A percentile compares a stretch with the other conserved stretches of the same genome.
Evolutionary conservation across 371 early-diverging fungal species (phyloP).

Genomic region (Batrachochytrium dendrobatidis): DNA sequence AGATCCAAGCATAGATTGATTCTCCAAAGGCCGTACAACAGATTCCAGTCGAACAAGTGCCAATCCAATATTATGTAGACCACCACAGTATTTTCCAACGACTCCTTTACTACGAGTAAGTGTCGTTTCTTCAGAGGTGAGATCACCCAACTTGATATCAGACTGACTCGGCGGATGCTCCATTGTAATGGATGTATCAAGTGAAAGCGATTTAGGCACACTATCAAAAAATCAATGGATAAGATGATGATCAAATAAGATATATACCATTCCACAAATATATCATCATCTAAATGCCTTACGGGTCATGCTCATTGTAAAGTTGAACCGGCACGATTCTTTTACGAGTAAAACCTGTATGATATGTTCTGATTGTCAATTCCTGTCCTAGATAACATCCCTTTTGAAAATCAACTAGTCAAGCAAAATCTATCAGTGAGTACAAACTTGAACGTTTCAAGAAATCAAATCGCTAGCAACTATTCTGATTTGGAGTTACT

Average conservation of each 20-base stretch:
- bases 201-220: background rate
- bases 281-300: background rate
- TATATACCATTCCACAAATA: background rate
- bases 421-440: slow-evolving; percentile 2
- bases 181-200: slow-evolving; percentile 12
- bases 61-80: slow-evolving; percentile 71
- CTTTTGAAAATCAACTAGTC: slow-evolving; percentile 83
- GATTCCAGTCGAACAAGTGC: slow-evolving; percentile 80
- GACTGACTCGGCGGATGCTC: slow-evolving; percentile 18
- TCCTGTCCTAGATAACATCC: slow-evolving; percentile 98
- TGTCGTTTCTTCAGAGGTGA: slow-evolving; percentile 19
- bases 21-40: slow-evolving; percentile 21
- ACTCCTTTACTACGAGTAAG: slow-evolving; percentile 28
- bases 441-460: too few species aligned
- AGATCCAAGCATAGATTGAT: background rate
- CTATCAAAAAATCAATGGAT: background rate
- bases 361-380: slow-evolving; percentile 90
- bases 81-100: slow-evolving; percentile 58
- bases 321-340: slow-evolving; percentile 79
- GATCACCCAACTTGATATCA: slow-evolving; percentile 11
- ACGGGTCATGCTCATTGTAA: slow-evolving; percentile 14
- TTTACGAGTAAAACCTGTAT: slow-evolving; percentile 90
- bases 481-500: slow-evolving; percentile 1
- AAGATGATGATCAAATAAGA: background rate
- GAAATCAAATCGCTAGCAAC: background rate